These are phyloP conservation scores for Cladophialophora yegresii DNA, from an alignment of 2,329 filamentous ascomycete genomes.

Conservation along the genomic window DNA sequence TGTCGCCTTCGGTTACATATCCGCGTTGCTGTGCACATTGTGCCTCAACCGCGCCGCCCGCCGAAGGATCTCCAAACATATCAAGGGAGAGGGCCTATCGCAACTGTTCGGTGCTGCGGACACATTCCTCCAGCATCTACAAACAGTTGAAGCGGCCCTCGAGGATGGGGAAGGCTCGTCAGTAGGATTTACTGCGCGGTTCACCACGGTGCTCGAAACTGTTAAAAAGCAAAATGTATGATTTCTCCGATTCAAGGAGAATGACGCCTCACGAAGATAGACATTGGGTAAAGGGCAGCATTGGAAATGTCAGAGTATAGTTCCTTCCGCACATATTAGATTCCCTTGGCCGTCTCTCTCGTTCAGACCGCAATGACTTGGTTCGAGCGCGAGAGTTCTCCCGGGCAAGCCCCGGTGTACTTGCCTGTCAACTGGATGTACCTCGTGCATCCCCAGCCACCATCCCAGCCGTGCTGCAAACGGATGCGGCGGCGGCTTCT, in stretches of 20 bases:
- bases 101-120: slow-evolving; percentile 60
- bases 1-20: slow-evolving; percentile 82
- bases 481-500: not conserved
- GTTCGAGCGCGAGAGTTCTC: not conserved
- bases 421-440: not conserved
- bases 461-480: not conserved
- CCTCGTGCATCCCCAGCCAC: not conserved
- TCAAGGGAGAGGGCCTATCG: slow-evolving; percentile 53
- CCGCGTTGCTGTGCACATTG: slow-evolving; percentile 79
- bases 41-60: slow-evolving; percentile 60
- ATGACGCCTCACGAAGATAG: not conserved
- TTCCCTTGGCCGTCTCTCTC: not conserved
- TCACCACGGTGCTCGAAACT: slow-evolving; percentile 22
- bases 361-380: not conserved
- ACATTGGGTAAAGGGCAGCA: slow-evolving; percentile 15
- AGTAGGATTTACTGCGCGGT: slow-evolving; percentile 24
- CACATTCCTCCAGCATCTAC: slow-evolving; percentile 64
- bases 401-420: not conserved
- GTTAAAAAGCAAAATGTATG: slow-evolving; percentile 17
- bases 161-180: slow-evolving; percentile 21
- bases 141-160: slow-evolving; percentile 55
- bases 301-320: slow-evolving; percentile 18
- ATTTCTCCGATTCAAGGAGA: not conserved
- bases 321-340: not conserved
- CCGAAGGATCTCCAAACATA: slow-evolving; percentile 44